These are phyloP conservation scores for Sclerotinia minor DNA, from an alignment of 2,329 filamentous ascomycete genomes.

Conservation along the genomic window DNA sequence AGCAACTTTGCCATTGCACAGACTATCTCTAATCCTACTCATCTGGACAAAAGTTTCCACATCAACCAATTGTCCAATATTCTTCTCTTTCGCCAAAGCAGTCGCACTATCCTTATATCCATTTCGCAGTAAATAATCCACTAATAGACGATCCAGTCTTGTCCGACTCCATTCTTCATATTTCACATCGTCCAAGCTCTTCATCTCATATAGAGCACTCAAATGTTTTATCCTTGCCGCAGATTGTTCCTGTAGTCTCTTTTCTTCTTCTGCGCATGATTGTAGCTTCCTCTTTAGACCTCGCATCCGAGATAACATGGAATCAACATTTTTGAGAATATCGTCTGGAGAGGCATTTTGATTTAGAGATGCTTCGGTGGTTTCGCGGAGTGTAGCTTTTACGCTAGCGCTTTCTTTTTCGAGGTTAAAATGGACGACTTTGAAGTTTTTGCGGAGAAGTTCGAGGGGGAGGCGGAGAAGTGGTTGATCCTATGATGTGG, in stretches of 20 bases:
- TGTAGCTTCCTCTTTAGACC: conserved; percentile 86
- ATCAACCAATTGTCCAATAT: conserved; percentile 80
- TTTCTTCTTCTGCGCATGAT: conserved; percentile 75
- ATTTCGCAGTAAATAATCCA: conserved; percentile 87
- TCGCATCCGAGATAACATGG: conserved; percentile 82
- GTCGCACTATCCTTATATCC: conserved; percentile 79
- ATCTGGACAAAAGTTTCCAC: conserved; percentile 84
- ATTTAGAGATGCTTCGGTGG: conserved; percentile 46
- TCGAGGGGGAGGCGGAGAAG: conserved; percentile 91
- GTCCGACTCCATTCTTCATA: conserved; percentile 89
- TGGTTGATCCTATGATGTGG: conserved; percentile 74
- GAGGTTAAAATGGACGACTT: conserved; percentile 74
- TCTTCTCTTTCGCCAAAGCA: conserved; percentile 71
- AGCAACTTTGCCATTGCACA: conserved; percentile 68
- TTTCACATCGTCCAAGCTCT: conserved; percentile 82
- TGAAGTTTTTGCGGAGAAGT: conserved; percentile 91
- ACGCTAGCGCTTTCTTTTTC: conserved; percentile 68
- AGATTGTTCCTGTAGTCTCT: conserved; percentile 70
- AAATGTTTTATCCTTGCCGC: conserved; percentile 78
- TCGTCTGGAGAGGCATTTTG: conserved; percentile 67
- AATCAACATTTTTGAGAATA: conserved; percentile 77
- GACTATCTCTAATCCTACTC: conserved; percentile 71
- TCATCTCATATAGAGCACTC: conserved; percentile 75
- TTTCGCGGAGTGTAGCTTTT: conserved; percentile 61
- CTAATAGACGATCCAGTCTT: conserved; percentile 77